Evolutionary conservation across 2,329 filamentous ascomycete species (phyloP).

Genomic region (Beauveria sp.): DNA sequence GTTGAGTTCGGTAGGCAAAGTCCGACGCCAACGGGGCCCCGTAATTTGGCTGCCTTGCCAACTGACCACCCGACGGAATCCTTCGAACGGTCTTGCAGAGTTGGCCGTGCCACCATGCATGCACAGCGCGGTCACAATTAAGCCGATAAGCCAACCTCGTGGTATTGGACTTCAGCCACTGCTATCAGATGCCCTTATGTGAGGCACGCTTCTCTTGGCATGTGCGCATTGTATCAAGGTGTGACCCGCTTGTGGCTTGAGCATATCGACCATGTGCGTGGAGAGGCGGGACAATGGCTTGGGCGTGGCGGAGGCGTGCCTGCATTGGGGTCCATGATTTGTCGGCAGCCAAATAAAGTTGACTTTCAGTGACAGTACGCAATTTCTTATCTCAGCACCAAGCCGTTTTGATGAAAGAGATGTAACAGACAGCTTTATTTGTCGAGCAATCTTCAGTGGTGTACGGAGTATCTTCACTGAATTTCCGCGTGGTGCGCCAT

Average conservation of each 20-base stretch:
- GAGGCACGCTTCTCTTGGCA: neutral
- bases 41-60: neutral
- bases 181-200: neutral
- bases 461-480: neutral
- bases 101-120: no score
- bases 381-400: neutral
- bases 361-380: neutral
- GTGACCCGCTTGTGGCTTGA: conserved; percentile 6
- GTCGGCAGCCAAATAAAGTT: neutral
- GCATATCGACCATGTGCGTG: neutral
- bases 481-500: neutral
- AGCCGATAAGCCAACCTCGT: neutral
- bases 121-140: neutral
- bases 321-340: conserved; percentile 2
- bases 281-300: neutral
- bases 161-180: neutral
- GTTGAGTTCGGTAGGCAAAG: neutral
- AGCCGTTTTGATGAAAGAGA: neutral
- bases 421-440: neutral
- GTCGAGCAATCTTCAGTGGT: neutral
- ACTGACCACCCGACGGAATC: no score
- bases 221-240: neutral
- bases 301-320: neutral
- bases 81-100: neutral
- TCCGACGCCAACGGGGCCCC: neutral